A percentile compares a stretch with the other conserved stretches of the same genome.
Conservation (phyloP, 1,284 basidiomycete species). For the Sanghuangporus weigelae region DNA sequence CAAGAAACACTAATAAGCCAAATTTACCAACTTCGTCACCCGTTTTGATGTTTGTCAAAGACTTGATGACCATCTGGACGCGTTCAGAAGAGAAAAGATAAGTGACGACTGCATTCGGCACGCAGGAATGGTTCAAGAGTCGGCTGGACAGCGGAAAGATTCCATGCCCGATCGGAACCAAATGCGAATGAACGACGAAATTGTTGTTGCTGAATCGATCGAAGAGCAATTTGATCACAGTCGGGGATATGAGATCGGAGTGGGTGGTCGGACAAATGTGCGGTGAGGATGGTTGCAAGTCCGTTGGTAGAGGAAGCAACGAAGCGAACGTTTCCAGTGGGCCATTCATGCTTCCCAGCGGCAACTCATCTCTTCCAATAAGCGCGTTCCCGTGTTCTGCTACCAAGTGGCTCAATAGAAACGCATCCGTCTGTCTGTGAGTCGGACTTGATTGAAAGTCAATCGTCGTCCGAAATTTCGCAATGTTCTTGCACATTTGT, state of each 20-base stretch:
- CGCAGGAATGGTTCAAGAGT: conserved; percentile 72
- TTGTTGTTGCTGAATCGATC: conserved; percentile 72
- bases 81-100: conserved; percentile 41
- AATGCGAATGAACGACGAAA: conserved; percentile 65
- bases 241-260: conserved; percentile 25
- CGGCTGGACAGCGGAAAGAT: conserved; percentile 69
- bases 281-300: conserved; percentile 6
- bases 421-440: conserved; percentile 53
- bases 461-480: conserved; percentile 38
- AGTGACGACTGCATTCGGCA: conserved; percentile 63
- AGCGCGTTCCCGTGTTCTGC: conserved; percentile 29
- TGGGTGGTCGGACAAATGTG: conserved; percentile 19
- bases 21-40: conserved; percentile 54
- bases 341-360: conserved; percentile 22
- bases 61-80: conserved; percentile 55
- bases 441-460: conserved; percentile 42
- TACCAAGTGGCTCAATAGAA: conserved; percentile 58
- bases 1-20: neutral
- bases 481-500: conserved; percentile 54
- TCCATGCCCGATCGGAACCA: conserved; percentile 61
- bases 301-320: conserved; percentile 40
- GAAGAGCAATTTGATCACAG: conserved; percentile 31
- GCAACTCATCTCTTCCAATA: neutral
- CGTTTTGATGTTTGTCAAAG: conserved; percentile 46
- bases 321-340: conserved; percentile 39